Evolutionary conservation across 352 stramenopile genomes (phyloP).

Genomic region (Phytophthora citricola): DNA sequence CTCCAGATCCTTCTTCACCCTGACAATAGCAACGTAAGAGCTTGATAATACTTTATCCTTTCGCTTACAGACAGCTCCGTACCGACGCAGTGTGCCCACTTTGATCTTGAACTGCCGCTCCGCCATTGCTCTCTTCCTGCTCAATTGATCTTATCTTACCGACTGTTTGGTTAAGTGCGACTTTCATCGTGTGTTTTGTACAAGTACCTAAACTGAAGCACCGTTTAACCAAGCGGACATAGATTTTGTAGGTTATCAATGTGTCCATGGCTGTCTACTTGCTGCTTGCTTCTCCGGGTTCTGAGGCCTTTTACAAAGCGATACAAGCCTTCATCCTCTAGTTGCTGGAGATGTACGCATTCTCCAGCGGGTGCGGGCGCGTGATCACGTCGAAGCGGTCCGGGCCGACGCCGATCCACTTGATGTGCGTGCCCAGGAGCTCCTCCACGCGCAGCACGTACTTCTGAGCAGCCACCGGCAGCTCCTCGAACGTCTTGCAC

Average conservation of each 20-base stretch:
- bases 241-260: conserved; percentile 11
- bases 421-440: conserved; percentile 95
- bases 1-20: conserved; percentile 85
- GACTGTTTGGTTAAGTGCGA: conserved; percentile 6
- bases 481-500: conserved; percentile 96
- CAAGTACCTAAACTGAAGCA: conserved; percentile 10
- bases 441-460: conserved; percentile 98
- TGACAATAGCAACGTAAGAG: conserved; percentile 21
- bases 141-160: neutral
- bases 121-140: conserved; percentile 34
- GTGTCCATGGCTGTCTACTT: conserved; percentile 14
- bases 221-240: conserved; percentile 7
- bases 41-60: neutral
- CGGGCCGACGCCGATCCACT: conserved; percentile 98
- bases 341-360: conserved; percentile 46
- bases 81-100: conserved; percentile 78
- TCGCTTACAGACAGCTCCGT: neutral
- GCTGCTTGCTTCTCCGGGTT: conserved; percentile 10
- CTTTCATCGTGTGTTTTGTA: neutral
- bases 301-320: conserved; percentile 10
- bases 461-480: conserved; percentile 94
- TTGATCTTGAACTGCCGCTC: conserved; percentile 87
- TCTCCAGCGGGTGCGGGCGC: conserved; percentile 77
- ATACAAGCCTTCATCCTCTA: conserved; percentile 24
- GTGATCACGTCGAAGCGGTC: conserved; percentile 97